phyloP scores from a whole-genome alignment of 257 asterid genomes.

The Forsythia viridissima region DNA sequence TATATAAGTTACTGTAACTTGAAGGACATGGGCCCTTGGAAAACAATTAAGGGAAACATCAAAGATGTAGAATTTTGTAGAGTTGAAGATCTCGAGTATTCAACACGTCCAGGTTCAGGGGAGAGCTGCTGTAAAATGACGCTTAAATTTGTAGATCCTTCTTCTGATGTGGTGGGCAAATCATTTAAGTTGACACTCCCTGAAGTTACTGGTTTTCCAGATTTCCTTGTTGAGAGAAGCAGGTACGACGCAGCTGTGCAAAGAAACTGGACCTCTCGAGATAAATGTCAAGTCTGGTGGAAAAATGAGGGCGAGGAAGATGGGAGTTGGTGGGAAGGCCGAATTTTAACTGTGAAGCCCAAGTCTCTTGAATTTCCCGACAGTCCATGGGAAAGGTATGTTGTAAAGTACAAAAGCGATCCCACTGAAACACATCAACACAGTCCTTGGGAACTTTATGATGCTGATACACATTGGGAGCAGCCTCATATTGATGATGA shows the following conservation, averaged over 20 bases:
- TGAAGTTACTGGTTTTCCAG: conserved; percentile 84
- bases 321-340: conserved; percentile 97
- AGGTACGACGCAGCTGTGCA: conserved; percentile 74
- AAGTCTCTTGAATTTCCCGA: conserved; percentile 81
- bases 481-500: conserved; percentile 71
- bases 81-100: conserved; percentile 70
- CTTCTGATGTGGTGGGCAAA: conserved; percentile 63
- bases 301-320: conserved; percentile 76
- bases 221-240: conserved; percentile 88
- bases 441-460: conserved; percentile 97
- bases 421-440: conserved; percentile 77
- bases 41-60: conserved; percentile 56
- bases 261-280: conserved; percentile 83
- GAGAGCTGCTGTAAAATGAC: conserved; percentile 94
- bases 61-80: conserved; percentile 82
- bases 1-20: conserved; percentile 43
- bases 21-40: conserved; percentile 77
- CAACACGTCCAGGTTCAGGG: conserved; percentile 86
- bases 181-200: conserved; percentile 78
- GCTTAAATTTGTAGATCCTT: conserved; percentile 68
- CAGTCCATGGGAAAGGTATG: conserved; percentile 95
- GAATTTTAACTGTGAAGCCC: conserved; percentile 63
- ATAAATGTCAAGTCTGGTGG: conserved; percentile 97
- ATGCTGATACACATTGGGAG: conserved; percentile 59
- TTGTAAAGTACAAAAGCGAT: conserved; percentile 78